Conservation (phyloP, 805 yeast species). For the Saturnispora dispora region DNA sequence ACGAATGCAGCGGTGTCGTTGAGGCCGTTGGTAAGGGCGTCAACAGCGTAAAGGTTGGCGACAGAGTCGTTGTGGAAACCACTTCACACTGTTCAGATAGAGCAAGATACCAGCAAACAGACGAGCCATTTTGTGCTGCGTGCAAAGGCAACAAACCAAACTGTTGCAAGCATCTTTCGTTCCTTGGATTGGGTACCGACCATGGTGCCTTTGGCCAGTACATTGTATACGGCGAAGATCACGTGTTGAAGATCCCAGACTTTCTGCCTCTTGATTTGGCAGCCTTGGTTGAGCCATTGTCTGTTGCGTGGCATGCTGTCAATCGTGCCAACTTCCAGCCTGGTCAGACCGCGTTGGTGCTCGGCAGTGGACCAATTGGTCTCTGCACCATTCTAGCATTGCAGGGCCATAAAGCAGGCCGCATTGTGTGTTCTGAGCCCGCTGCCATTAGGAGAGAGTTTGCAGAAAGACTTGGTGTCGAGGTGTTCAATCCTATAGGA, state of each 20-base stretch:
- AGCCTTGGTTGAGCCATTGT: constrained; percentile 48
- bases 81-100: constrained; percentile 41
- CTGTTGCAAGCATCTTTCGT: constrained; percentile 35
- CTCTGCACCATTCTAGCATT: constrained; percentile 47
- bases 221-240: constrained; percentile 29
- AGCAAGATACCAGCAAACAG: constrained; percentile 26
- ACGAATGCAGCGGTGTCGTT: constrained; percentile 25
- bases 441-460: constrained; percentile 52
- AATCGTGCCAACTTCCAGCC: constrained; percentile 34
- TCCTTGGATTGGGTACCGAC: constrained; percentile 41
- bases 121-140: constrained; percentile 32
- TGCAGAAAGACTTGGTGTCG: constrained; percentile 42
- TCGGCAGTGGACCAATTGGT: constrained; percentile 61
- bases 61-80: constrained; percentile 56
- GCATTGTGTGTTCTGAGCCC: constrained; percentile 53
- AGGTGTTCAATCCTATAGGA: constrained; percentile 40
- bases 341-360: constrained; percentile 40
- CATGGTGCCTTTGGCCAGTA: constrained; percentile 40
- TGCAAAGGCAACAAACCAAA: constrained; percentile 38
- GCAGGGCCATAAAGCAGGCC: constrained; percentile 39
- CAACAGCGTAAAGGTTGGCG: constrained; percentile 37
- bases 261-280: constrained; percentile 29
- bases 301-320: constrained; percentile 55
- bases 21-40: constrained; percentile 39
- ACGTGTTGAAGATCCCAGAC: constrained; percentile 28